These are phyloP conservation scores for Acarospora socialis DNA, from an alignment of 2,329 filamentous ascomycete genomes.

Conservation along the genomic window DNA sequence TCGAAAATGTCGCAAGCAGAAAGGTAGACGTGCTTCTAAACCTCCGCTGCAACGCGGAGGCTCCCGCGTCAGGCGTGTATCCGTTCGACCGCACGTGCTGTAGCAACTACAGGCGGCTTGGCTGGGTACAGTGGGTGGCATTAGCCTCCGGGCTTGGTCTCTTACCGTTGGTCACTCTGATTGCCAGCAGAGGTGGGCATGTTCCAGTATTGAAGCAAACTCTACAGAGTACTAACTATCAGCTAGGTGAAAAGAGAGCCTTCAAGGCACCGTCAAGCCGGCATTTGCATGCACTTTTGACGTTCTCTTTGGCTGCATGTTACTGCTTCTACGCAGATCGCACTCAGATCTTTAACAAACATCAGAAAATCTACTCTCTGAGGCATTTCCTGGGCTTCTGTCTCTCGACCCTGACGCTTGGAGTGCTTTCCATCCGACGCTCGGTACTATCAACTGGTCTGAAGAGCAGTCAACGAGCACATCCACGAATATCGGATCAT, in stretches of 20 bases:
- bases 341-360: constrained; percentile 39
- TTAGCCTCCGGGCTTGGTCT: constrained; percentile 21
- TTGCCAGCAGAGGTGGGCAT: constrained; percentile 7
- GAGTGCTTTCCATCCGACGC: constrained; percentile 20
- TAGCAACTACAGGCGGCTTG: constrained; percentile 27
- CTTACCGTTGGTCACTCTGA: constrained; percentile 16
- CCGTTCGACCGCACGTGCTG: constrained; percentile 41
- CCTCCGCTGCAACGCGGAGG: constrained; percentile 38
- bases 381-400: constrained; percentile 21
- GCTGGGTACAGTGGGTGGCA: constrained; percentile 24
- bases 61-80: constrained; percentile 24
- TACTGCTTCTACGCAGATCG: constrained; percentile 43
- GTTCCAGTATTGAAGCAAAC: too few relatives aligned
- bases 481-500: constrained; percentile 7
- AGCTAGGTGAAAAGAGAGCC: too few relatives aligned
- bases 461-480: not conserved
- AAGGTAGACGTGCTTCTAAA: constrained; percentile 42
- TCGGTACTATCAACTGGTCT: constrained; percentile 4
- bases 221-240: too few relatives aligned
- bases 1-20: constrained; percentile 30
- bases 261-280: constrained; percentile 6
- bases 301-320: constrained; percentile 19
- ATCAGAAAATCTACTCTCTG: constrained; percentile 31
- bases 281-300: constrained; percentile 10
- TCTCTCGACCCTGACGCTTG: constrained; percentile 17